Conservation (phyloP, 768 basidiomycete genomes). For the Tulasnella sp. region DNA sequence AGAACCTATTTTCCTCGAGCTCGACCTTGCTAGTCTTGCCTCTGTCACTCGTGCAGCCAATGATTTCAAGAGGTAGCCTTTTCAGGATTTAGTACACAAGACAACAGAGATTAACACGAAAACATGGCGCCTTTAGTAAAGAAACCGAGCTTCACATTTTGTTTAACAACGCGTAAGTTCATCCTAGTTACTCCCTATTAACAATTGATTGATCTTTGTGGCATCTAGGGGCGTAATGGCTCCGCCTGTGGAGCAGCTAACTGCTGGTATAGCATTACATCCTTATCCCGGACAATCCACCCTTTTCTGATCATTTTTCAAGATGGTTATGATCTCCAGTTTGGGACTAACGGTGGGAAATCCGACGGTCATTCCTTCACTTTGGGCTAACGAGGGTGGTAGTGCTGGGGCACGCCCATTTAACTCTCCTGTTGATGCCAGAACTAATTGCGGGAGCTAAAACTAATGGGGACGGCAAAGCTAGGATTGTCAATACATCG, state of each 20-base stretch:
- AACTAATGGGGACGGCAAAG: constrained; percentile 21
- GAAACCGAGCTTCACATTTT: constrained; percentile 30
- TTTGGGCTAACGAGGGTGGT: constrained; percentile 36
- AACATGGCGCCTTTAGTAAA: not conserved
- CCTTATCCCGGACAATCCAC: not conserved
- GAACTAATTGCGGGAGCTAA: constrained; percentile 23
- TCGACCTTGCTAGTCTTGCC: constrained; percentile 28
- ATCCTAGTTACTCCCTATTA: not conserved
- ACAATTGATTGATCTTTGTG: not conserved
- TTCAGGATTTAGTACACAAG: not conserved
- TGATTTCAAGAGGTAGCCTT: constrained; percentile 25
- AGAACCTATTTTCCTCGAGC: constrained; percentile 27
- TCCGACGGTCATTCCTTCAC: constrained; percentile 29
- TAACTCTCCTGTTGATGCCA: constrained; percentile 20
- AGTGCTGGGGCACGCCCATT: constrained; percentile 26
- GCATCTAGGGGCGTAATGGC: constrained; percentile 33
- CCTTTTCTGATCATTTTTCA: not conserved
- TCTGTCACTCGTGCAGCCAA: constrained; percentile 26
- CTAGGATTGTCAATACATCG: constrained; percentile 23
- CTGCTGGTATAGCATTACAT: constrained; percentile 2
- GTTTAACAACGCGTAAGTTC: constrained; percentile 28
- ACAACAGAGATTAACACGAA: not conserved
- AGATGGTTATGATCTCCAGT: constrained; percentile 27
- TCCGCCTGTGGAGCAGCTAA: constrained; percentile 28
- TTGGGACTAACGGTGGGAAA: not conserved